Conservation (phyloP, 2,329 filamentous ascomycete species). For the Hypoxylon sp. region DNA sequence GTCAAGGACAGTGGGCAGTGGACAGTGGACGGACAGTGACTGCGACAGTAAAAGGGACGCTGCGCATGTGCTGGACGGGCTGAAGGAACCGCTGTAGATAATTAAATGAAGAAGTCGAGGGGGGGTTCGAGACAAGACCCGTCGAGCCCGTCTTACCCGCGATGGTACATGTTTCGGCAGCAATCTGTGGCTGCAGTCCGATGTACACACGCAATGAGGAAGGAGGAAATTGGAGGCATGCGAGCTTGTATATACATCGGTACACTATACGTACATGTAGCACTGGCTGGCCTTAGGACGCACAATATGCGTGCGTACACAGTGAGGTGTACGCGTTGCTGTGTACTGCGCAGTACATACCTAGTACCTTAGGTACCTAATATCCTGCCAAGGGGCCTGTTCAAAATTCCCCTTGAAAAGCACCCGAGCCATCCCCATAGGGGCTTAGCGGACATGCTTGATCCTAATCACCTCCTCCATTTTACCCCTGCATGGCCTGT, state of each 20-base stretch:
- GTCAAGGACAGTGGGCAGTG: constrained; percentile 5
- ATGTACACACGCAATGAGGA: no score
- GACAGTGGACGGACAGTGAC: constrained; percentile 12
- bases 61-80: not conserved
- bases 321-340: not conserved
- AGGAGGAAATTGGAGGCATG: constrained; percentile 8
- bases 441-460: constrained; percentile 14
- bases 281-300: no score
- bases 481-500: constrained; percentile 25
- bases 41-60: no score
- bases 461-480: constrained; percentile 15
- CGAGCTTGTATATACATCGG: constrained; percentile 20
- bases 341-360: no score
- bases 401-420: constrained; percentile 18
- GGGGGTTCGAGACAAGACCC: constrained; percentile 5
- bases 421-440: constrained; percentile 26
- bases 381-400: constrained; percentile 16
- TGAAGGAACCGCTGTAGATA: not conserved
- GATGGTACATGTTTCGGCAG: not conserved
- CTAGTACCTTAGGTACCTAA: no score
- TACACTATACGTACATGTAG: constrained; percentile 6
- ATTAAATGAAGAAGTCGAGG: constrained; percentile 9
- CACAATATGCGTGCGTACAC: not conserved
- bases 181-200: not conserved
- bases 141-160: not conserved